Evolutionary conservation across 257 asterid species (phyloP).

Genomic region (Solanum sitiens): DNA sequence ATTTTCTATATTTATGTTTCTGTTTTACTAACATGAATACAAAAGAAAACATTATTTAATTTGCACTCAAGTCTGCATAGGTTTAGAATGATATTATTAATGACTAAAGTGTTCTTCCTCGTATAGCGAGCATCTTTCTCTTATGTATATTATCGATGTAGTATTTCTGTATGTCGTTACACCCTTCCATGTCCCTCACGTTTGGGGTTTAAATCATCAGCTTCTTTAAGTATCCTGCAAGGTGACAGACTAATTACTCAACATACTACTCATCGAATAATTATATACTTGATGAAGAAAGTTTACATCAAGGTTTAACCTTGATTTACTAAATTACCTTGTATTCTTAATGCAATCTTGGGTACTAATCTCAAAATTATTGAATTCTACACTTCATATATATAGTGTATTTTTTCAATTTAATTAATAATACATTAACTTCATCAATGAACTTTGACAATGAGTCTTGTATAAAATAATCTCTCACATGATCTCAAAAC

Average conservation of each 20-base stretch:
- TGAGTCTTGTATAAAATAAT: neutral
- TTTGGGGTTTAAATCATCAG: neutral
- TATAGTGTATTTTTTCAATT: too few species aligned
- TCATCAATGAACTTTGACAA: neutral
- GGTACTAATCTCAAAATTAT: neutral
- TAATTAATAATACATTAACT: too few species aligned
- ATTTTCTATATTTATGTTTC: too few species aligned
- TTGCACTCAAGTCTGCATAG: too few species aligned
- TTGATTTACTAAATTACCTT: neutral
- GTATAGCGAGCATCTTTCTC: too few species aligned
- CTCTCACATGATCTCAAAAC: neutral
- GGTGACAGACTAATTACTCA: neutral
- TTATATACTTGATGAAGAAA: neutral
- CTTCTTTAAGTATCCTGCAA: neutral
- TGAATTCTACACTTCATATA: too few species aligned
- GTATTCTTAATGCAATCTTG: neutral
- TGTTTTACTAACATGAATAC: too few species aligned
- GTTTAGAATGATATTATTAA: too few species aligned
- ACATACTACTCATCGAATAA: neutral
- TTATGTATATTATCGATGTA: too few species aligned
- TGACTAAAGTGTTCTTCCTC: too few species aligned
- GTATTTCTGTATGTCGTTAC: neutral
- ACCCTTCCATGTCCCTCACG: neutral
- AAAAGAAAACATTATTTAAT: too few species aligned
- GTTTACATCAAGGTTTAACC: neutral